phyloP scores from a whole-genome alignment of 2,329 filamentous ascomycete species.

The Colletotrichum sp. region DNA sequence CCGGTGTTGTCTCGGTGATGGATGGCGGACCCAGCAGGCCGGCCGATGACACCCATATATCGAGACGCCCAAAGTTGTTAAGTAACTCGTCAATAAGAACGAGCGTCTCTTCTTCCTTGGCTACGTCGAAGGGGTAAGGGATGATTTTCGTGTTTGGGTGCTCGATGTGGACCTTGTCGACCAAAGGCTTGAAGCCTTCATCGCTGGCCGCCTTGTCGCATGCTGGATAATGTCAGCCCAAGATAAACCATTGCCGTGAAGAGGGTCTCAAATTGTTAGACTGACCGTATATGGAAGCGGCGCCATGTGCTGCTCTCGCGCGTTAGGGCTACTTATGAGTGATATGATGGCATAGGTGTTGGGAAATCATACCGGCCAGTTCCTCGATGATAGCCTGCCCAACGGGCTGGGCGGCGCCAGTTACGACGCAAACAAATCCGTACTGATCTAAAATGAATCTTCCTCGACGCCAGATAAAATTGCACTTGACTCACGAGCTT shows the following conservation, averaged over 20 bases:
- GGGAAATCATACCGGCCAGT: conserved; percentile 51
- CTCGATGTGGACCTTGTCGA: conserved; percentile 44
- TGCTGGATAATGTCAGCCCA: conserved; percentile 34
- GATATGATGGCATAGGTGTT: not conserved
- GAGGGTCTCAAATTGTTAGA: not conserved
- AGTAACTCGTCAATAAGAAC: conserved; percentile 67
- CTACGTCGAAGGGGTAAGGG: conserved; percentile 62
- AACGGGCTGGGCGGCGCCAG: conserved; percentile 64
- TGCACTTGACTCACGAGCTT: conserved; percentile 50
- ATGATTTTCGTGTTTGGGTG: conserved; percentile 65
- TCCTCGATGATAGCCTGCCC: conserved; percentile 65
- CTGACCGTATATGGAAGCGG: conserved; percentile 65
- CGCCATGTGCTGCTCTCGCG: conserved; percentile 58
- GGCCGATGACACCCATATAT: conserved; percentile 65
- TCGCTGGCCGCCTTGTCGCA: conserved; percentile 51
- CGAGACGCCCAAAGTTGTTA: conserved; percentile 63
- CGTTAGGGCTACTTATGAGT: not conserved
- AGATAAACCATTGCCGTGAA: not conserved
- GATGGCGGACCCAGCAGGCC: conserved; percentile 62
- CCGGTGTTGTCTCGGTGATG: conserved; percentile 60
- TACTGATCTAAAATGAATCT: conserved; percentile 45
- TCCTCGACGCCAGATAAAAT: not conserved
- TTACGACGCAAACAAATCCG: conserved; percentile 70
- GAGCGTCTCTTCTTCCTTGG: conserved; percentile 65
- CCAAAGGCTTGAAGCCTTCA: conserved; percentile 43